Evolutionary conservation across 1,284 basidiomycete genomes (phyloP).

Genomic region (Dichomitus squalens): DNA sequence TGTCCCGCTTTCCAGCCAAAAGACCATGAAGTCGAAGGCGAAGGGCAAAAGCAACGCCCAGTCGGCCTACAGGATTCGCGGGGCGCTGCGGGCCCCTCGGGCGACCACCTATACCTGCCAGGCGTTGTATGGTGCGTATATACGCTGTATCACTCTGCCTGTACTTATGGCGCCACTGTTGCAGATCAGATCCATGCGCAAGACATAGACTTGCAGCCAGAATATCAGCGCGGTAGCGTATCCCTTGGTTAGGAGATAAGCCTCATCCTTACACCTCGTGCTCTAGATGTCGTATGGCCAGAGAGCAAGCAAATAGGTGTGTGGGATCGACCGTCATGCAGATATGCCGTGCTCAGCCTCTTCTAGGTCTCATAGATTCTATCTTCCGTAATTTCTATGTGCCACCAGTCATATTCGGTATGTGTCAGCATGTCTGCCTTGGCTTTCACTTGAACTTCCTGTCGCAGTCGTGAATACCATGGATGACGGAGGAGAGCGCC

Average conservation of each 20-base stretch:
- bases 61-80: conserved; percentile 48
- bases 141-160: too few species aligned
- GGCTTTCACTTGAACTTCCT: background rate
- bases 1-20: conserved; percentile 14
- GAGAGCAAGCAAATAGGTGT: conserved; percentile 35
- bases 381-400: conserved; percentile 59
- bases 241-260: background rate
- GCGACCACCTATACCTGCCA: conserved; percentile 71
- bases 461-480: conserved; percentile 33
- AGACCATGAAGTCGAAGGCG: conserved; percentile 22
- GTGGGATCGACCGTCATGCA: background rate
- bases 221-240: conserved; percentile 74
- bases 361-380: conserved; percentile 51
- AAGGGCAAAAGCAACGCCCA: conserved; percentile 10
- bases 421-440: conserved; percentile 8
- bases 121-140: conserved; percentile 56
- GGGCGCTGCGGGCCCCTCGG: conserved; percentile 60
- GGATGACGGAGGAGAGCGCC: conserved; percentile 64
- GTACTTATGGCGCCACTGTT: background rate
- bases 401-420: conserved; percentile 55
- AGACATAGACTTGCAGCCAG: conserved; percentile 69
- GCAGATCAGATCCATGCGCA: conserved; percentile 61
- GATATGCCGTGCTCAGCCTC: background rate
- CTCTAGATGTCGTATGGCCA: conserved; percentile 70
- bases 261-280: background rate